Evolutionary conservation across 1,284 basidiomycete species (phyloP), one percentile per base, ranked within the genome.

Genomic region (Trametes polyzona): DNA sequence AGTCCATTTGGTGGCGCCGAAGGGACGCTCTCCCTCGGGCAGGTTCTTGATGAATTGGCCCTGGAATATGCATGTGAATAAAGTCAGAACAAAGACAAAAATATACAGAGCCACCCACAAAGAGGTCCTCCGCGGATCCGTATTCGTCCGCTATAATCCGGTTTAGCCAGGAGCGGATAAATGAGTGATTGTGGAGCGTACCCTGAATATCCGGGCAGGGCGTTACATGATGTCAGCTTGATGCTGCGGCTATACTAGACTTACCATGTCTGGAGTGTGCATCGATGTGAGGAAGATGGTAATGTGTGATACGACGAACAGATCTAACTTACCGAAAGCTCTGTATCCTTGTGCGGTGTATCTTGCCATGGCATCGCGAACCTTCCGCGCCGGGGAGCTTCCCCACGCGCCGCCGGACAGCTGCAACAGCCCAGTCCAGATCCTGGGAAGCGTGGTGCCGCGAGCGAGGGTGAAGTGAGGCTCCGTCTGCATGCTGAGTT

Each of bases 1-100:
- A 71, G 89, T 90, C 88, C 88, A 91, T 67, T 91, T 92, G 2
- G 89, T 91, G 9, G 84, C 87, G 21, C 87, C 87, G 14, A 91
- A 57, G 2, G 88, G 78, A 4, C 69, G 55, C 16, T 29, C 58
- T 21, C 30, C 55, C 33, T 57, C 55, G n/a, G 60, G 50, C 10
- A 62, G 52, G 23, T 42, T 49, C 29, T 49, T 32, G 46, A 53
- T 40, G 41, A 58, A 62, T 67, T 86, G 82, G 14, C 88, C 88
- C 88, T 90, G 66, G 41, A 54, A 24, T 24, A n/a, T 24, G 7
- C 29, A n/a, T 24, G 7, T 21, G 6, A 33, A 26, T 24, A 9
- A 8, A 16, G 42, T 62, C 52, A 57, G 44, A 17, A 44, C 12
- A 48, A 12, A 7, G 11, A 30, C 17, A 27, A n/a, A 24, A 29